These are phyloP conservation scores for Oryza nivara DNA, from an alignment of 176 grass and related monocot genomes.

Conservation along the genomic window DNA sequence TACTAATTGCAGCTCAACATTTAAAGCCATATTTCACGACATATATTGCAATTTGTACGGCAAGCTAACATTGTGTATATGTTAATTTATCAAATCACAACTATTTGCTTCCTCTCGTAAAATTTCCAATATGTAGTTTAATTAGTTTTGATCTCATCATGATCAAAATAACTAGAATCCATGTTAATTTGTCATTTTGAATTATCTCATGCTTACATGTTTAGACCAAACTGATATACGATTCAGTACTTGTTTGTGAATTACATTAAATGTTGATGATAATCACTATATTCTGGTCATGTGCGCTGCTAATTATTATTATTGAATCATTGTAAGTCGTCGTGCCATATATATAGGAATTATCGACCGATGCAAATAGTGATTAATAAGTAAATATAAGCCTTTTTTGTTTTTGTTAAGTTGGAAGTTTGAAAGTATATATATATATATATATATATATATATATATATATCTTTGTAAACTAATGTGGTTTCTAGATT, in stretches of 20 bases:
- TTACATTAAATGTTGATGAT: background rate
- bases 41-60: background rate
- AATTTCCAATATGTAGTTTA: background rate
- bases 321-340: background rate
- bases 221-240: background rate
- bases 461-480: background rate
- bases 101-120: slow-evolving; percentile 6
- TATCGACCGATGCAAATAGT: background rate
- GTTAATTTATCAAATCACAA: slow-evolving; percentile 19
- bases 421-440: background rate
- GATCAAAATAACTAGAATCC: background rate
- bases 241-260: background rate
- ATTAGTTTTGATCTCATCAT: background rate
- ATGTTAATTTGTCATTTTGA: background rate
- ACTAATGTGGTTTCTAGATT: background rate
- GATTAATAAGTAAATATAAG: background rate
- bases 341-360: background rate
- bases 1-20: background rate
- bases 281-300: background rate
- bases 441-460: no score
- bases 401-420: background rate
- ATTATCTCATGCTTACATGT: background rate
- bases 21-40: slow-evolving; percentile 2
- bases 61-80: background rate
- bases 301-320: background rate